Evolutionary conservation across 2,329 filamentous ascomycete genomes (phyloP), one percentile per base, ranked within the genome.

Genomic region (Ophioceras dolichostomum): DNA sequence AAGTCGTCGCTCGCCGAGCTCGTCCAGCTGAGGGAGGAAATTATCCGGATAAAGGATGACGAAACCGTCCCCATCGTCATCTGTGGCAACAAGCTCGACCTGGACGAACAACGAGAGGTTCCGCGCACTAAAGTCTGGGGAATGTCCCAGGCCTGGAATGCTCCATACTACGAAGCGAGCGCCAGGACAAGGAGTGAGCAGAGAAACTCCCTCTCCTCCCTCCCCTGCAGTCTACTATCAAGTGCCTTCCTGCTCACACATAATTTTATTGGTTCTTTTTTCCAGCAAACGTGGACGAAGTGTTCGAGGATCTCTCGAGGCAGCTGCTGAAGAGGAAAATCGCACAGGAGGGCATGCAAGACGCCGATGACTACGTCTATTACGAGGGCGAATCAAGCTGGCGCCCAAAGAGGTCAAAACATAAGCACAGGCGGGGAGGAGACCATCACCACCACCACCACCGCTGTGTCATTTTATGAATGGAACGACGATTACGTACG

Each of bases 161-260:
- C 83, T 26, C 87, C 87, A 1, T 94, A 94, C 57, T 94, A 94
- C 53, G 87, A 94, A 62, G 82, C 87, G 26, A 89, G 83, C 44
- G 87, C 87, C 36, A 70, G 87, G 45, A 78, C 83, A 48, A 70
- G 80, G 51, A 83, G 53, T 83, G 54, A 53, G 69, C 20, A 31
- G 12, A 7, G 4, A 8, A n/a, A n/a, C n/a, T n/a, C n/a, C n/a
- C n/a, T n/a, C n/a, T n/a, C n/a, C n/a, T n/a, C n/a, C n/a, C n/a
- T 18, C 14, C 26, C 27, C 17, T 1, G n/a, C 14, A 6, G 21
- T 26, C 16, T 22, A 2, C 30, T 12, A 8, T 26, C 8, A 21
- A 13, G 16, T 58, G 41, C 32, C 29, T 36, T 26, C 27, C 31
- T 22, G 12, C 14, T 18, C 22, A 17, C 13, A 10, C 13, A 28